phyloP scores from a whole-genome alignment of 2,329 filamentous ascomycete genomes.

The Xylariaceae sp. region DNA sequence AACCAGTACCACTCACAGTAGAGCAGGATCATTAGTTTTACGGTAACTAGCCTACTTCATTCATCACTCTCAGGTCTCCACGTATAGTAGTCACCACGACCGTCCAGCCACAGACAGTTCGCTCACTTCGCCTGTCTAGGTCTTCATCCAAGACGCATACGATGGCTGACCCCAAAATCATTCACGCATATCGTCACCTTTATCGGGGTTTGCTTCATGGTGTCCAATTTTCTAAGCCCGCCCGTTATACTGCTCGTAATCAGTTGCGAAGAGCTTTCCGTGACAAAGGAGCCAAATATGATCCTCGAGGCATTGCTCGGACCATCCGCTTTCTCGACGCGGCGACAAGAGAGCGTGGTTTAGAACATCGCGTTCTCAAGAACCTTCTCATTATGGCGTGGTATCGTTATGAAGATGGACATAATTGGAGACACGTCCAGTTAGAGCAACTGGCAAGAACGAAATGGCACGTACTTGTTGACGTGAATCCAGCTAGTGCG shows the following conservation, averaged over 20 bases:
- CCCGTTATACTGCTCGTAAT: constrained; percentile 67
- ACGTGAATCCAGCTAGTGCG: not conserved
- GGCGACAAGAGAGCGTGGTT: constrained; percentile 66
- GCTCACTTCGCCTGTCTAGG: too few species aligned
- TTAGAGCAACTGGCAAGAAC: constrained; percentile 27
- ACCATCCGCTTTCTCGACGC: constrained; percentile 75
- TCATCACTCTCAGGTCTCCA: too few species aligned
- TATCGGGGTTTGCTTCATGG: constrained; percentile 72
- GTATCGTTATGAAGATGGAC: constrained; percentile 44
- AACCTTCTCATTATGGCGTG: constrained; percentile 65
- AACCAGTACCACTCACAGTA: too few species aligned
- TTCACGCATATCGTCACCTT: constrained; percentile 73
- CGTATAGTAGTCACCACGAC: too few species aligned
- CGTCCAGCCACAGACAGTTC: too few species aligned
- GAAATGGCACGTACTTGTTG: constrained; percentile 19
- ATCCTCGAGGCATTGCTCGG: constrained; percentile 61
- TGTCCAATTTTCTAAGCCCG: constrained; percentile 73
- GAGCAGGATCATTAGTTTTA: too few species aligned
- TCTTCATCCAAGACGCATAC: too few species aligned
- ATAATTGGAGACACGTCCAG: constrained; percentile 38
- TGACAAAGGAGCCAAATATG: constrained; percentile 52
- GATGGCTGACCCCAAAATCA: constrained; percentile 53
- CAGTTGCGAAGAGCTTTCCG: constrained; percentile 67
- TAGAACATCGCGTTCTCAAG: constrained; percentile 76
- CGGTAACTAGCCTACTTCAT: too few species aligned